Evolutionary conservation across 257 asterid species (phyloP).

Genomic region (Thymus mandschuricus): DNA sequence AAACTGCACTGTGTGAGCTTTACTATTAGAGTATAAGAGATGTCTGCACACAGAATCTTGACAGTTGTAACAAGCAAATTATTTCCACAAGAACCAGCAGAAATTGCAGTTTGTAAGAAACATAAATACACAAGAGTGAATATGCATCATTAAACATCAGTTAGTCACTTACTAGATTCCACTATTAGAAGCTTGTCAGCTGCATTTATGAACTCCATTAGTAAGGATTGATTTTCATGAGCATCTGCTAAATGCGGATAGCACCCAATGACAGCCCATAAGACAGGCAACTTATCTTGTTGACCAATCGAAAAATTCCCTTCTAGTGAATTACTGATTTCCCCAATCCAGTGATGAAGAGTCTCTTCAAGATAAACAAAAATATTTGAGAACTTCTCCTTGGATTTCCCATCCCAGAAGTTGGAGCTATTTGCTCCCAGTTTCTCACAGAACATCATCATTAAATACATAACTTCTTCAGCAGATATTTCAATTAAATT

Average conservation of each 20-base stretch:
- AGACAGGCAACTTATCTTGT: slow-evolving; percentile 57
- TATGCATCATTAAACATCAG: slow-evolving; percentile 20
- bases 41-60: slow-evolving; percentile 6
- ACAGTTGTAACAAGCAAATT: slow-evolving; percentile 17
- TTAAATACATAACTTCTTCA: slow-evolving; percentile 62
- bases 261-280: slow-evolving; percentile 83
- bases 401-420: slow-evolving; percentile 48
- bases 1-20: neutral
- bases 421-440: slow-evolving; percentile 48
- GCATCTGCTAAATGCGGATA: slow-evolving; percentile 56
- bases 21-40: neutral
- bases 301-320: slow-evolving; percentile 40
- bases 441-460: slow-evolving; percentile 70
- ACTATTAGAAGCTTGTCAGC: slow-evolving; percentile 63
- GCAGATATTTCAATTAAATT: slow-evolving; percentile 57
- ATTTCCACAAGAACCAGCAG: slow-evolving; percentile 10
- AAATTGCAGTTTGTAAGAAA: slow-evolving; percentile 20
- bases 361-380: slow-evolving; percentile 46
- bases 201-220: slow-evolving; percentile 71
- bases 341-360: slow-evolving; percentile 52
- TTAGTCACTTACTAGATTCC: slow-evolving; percentile 57
- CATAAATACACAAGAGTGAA: slow-evolving; percentile 19
- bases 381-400: slow-evolving; percentile 47
- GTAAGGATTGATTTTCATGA: slow-evolving; percentile 46
- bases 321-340: slow-evolving; percentile 43